Evolutionary conservation across 1,284 basidiomycete genomes (phyloP).

Genomic region (Heterobasidion annosum): DNA sequence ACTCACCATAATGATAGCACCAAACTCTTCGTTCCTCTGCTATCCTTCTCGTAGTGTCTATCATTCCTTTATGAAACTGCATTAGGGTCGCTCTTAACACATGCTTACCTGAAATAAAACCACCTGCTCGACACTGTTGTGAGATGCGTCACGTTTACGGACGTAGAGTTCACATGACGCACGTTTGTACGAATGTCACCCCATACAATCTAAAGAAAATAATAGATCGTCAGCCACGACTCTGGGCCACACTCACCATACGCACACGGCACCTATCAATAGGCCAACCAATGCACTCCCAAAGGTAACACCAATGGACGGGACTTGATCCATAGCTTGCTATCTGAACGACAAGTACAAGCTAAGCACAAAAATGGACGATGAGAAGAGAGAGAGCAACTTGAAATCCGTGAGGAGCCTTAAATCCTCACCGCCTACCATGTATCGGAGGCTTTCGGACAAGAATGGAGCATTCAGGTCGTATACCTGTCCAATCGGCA

Average conservation of each 20-base stretch:
- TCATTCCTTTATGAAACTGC: background rate
- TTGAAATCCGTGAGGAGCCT: too few species aligned
- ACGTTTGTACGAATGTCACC: constrained; percentile 20
- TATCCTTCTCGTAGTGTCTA: constrained; percentile 16
- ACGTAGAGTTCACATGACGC: constrained; percentile 1
- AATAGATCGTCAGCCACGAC: background rate
- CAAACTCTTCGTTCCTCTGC: constrained; percentile 13
- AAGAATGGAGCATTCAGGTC: too few species aligned
- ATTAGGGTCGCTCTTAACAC: too few species aligned
- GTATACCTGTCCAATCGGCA: too few species aligned
- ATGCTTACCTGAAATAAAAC: too few species aligned
- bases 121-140: too few species aligned
- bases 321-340: too few species aligned
- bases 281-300: constrained; percentile 10
- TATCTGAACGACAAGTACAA: too few species aligned
- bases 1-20: constrained; percentile 15
- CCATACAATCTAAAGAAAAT: constrained; percentile 16
- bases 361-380: too few species aligned
- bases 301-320: background rate
- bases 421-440: too few species aligned
- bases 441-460: too few species aligned
- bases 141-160: background rate
- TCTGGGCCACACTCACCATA: background rate
- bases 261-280: constrained; percentile 17
- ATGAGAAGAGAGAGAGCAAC: too few species aligned